Evolutionary conservation across 768 basidiomycete species (phyloP), one percentile per base, ranked within the genome.

Genomic region (Trametes meyenii): DNA sequence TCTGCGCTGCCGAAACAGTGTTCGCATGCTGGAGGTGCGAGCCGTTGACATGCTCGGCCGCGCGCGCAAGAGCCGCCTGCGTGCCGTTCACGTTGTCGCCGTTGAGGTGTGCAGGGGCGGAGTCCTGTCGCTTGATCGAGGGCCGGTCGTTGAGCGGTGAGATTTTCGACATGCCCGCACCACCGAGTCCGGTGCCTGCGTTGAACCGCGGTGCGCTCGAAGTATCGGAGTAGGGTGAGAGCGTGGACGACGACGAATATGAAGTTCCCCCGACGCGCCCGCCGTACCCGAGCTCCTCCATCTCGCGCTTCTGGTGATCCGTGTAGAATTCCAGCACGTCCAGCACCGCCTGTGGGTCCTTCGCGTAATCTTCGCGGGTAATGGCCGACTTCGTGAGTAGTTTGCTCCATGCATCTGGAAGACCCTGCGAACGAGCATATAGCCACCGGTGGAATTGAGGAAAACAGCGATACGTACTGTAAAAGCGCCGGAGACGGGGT

Each of bases 271-370:
- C 57, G 17, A 46, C 65, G 29, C 66, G 54, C n/a, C 70, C 50
- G 54, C 69, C 62, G 62, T 64, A 56, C 3, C 77, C 72, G 70
- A 82, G 76, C 44, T 87, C 85, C 69, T 95, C 93, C 69, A 88
- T 75, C 73, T 96, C 94, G n/a, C 94, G 90, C 72, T 95, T 96
- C 79, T 96, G 94, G 68, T 94, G 92, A 73, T 96, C 94, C 13
- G 96, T 98, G 75, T 98, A 99, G 78, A 98, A 99, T 71, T 98
- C 96, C 63, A 99, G 87, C 1, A 97, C 96, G 63, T 98, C 96
- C 17, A 98, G 83, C 14, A 99, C 96, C 1, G 96, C 96, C 70
- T 98, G 96, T 0, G 96, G 96, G 70, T 99, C 91, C 72, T 91
- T 92, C 5, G 92, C 94, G 60, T 98, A 97, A 74, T 99, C 96